phyloP scores from a whole-genome alignment of 208 protist genomes.

The Acanthamoeba healyi region DNA sequence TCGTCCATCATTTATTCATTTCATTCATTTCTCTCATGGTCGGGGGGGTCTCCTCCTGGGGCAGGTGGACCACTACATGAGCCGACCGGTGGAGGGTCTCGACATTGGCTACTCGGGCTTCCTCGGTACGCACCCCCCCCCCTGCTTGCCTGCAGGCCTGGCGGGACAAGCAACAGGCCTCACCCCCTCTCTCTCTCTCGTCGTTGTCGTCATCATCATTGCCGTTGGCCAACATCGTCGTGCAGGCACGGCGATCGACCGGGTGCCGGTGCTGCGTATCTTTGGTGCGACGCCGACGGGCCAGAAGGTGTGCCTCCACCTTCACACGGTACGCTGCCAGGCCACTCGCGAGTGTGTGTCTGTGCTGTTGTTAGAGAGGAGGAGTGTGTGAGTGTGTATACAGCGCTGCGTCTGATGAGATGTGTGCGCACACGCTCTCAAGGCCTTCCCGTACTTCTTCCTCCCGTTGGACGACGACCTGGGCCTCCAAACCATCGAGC shows the following conservation, averaged over 20 bases:
- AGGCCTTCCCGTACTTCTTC: conserved; percentile 89
- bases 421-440: neutral
- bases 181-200: too few relatives aligned
- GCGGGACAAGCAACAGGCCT: too few relatives aligned
- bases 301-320: conserved; percentile 87
- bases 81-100: conserved; percentile 39
- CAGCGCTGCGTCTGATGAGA: too few relatives aligned
- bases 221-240: too few relatives aligned
- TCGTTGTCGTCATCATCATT: too few relatives aligned
- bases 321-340: conserved; percentile 82
- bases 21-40: too few relatives aligned
- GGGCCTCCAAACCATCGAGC: conserved; percentile 40
- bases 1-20: too few relatives aligned
- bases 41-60: too few relatives aligned
- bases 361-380: too few relatives aligned
- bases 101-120: conserved; percentile 71
- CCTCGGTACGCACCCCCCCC: neutral
- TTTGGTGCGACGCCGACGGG: conserved; percentile 83
- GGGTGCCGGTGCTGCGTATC: conserved; percentile 63
- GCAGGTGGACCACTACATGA: conserved; percentile 75
- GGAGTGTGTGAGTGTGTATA: too few relatives aligned
- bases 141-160: too few relatives aligned
- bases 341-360: neutral
- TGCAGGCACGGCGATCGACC: conserved; percentile 49
- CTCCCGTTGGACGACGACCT: conserved; percentile 76